phyloP scores from a whole-genome alignment of 2,329 filamentous ascomycete species.

The Nemania diffusa region DNA sequence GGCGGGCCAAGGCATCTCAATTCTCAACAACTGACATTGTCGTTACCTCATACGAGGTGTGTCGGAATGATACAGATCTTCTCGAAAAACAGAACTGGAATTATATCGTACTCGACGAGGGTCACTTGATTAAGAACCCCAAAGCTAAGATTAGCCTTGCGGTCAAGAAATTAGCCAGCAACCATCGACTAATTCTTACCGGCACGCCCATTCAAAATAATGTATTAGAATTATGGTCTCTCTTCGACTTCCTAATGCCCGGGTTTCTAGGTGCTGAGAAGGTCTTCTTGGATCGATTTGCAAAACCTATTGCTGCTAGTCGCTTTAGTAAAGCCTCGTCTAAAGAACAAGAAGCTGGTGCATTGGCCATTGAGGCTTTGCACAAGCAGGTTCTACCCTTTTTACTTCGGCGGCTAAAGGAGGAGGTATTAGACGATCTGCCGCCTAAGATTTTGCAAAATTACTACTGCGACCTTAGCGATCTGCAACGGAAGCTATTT shows the following conservation, averaged over 20 bases:
- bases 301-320: conserved; percentile 93
- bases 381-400: conserved; percentile 99
- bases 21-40: conserved; percentile 88
- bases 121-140: conserved; percentile 98
- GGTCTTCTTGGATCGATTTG: conserved; percentile 95
- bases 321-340: conserved; percentile 97
- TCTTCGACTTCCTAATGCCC: conserved; percentile 99
- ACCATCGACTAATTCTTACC: conserved; percentile 94
- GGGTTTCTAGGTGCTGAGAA: conserved; percentile 94
- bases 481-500: conserved; percentile 93
- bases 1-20: conserved; percentile 73
- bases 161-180: conserved; percentile 88
- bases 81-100: conserved; percentile 91
- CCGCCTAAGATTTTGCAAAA: conserved; percentile 99
- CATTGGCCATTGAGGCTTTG: conserved; percentile 94
- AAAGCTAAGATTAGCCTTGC: conserved; percentile 95
- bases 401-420: conserved; percentile 93
- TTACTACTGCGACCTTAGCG: conserved; percentile 98
- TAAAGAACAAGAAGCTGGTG: conserved; percentile 97
- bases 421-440: conserved; percentile 95
- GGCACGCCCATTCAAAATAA: conserved; percentile 99
- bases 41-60: conserved; percentile 98
- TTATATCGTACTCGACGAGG: conserved; percentile 96
- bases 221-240: conserved; percentile 91
- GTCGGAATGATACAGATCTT: conserved; percentile 91